A percentile compares a stretch with the other conserved stretches of the same genome.
phyloP scores from a whole-genome alignment of 257 asterid genomes.

The Nicotiana sylvestris region DNA sequence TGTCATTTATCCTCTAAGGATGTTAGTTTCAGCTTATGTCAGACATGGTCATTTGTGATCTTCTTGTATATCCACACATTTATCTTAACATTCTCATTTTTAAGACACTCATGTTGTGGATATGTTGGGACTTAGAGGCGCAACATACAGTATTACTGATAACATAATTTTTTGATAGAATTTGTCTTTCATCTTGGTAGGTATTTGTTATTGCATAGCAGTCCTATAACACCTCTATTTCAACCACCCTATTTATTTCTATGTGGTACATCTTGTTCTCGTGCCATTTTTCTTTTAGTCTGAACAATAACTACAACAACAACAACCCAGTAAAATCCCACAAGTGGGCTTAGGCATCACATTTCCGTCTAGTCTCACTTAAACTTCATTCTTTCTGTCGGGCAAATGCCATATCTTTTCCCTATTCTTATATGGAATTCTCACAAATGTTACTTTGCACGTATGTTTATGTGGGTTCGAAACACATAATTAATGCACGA shows the following conservation, averaged over 20 bases:
- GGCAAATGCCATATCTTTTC: neutral
- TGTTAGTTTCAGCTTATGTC: neutral
- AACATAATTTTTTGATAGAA: neutral
- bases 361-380: neutral
- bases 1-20: neutral
- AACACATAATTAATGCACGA: neutral
- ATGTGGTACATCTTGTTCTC: neutral
- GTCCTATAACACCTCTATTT: neutral
- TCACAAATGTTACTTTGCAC: neutral
- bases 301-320: neutral
- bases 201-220: neutral
- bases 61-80: neutral
- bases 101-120: neutral
- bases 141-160: neutral
- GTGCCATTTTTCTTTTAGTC: neutral
- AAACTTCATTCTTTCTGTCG: neutral
- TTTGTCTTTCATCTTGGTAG: neutral
- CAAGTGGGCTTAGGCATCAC: neutral
- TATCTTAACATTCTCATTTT: neutral
- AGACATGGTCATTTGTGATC: neutral
- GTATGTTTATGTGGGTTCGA: neutral
- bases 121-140: neutral
- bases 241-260: neutral
- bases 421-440: neutral
- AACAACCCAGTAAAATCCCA: no score